Base-by-base conservation (phyloP, 1,284 basidiomycete species). In the Trichosporon sp. region DNA sequence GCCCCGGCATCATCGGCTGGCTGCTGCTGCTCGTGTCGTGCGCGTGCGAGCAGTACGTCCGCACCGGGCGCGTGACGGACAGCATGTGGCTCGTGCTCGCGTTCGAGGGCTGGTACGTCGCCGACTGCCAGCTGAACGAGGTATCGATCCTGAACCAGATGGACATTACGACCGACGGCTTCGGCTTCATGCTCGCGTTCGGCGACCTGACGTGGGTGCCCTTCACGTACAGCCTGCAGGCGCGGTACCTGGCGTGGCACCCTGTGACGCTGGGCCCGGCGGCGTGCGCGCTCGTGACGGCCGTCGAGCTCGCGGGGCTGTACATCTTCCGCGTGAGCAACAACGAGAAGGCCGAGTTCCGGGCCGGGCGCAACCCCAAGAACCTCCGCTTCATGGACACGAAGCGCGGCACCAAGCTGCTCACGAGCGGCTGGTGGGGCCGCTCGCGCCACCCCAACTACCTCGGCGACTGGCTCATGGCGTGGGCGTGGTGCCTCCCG, bases 351-450 rank as follows among this genome's bases (percentile, higher is more conserved):
- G 93, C 96, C 77, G 89, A 94, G 72, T 99, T 99, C 85, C 87
- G 95, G 68, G 93, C 91, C 75, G 96, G 96, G 38, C 87, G 85
- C 77, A 98, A 99, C 84, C 93, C 94, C 0, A 98, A 98, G 86
- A 93, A 94, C 81, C 85, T 98, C 23, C 84, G 88, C 74, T 97
- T 85, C 81, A 90, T 99, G 84, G 87, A 89, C 66, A 99, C 96
- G 1, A 87, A 90, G 74, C 87, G 89, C 13, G 97, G 97, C 12
- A 91, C 93, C 5, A 96, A 94, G 81, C 87, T 99, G 42, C 86
- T 99, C 58, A 97, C 90, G 23, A 92, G 92, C 11, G 97, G 97
- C 11, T 99, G 96, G 97, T 99, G 97, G 97, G 96, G 95, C 18
- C 83, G 88, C 51, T 96, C 92, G 1, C 88, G 93, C 63, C 97